Conservation (phyloP, 2,329 filamentous ascomycete genomes). For the Zymoseptoria brevis region DNA sequence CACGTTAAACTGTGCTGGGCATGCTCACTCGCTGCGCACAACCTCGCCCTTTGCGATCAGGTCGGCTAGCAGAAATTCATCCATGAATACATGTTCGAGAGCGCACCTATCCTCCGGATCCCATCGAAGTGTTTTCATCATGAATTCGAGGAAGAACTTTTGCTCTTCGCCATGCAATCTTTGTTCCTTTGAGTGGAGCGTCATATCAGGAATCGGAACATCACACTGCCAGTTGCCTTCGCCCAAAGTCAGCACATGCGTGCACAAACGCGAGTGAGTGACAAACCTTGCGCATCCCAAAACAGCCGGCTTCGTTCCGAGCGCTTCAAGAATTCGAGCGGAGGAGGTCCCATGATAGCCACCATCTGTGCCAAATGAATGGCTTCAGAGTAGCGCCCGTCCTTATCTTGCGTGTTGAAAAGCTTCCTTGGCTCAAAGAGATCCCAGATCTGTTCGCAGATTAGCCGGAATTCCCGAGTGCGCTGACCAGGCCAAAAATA, state of each 20-base stretch:
- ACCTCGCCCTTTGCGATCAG: conserved; percentile 17
- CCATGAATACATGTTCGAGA: conserved; percentile 16
- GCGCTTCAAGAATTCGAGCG: conserved; percentile 11
- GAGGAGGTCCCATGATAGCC: conserved; percentile 16
- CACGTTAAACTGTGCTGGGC: too few species aligned
- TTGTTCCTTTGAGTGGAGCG: conserved; percentile 21
- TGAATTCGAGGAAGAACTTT: conserved; percentile 25
- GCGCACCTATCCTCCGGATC: conserved; percentile 20
- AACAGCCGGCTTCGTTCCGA: neutral
- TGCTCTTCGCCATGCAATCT: conserved; percentile 26
- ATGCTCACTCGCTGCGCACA: too few species aligned
- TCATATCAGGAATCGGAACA: conserved; percentile 23
- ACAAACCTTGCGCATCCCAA: neutral
- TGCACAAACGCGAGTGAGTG: neutral
- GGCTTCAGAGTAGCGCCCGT: conserved; percentile 21
- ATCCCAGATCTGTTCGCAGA: conserved; percentile 30
- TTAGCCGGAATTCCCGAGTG: neutral
- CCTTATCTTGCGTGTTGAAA: conserved; percentile 21
- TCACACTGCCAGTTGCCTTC: conserved; percentile 26
- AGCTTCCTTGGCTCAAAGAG: conserved; percentile 30
- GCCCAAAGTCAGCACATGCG: neutral
- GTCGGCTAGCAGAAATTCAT: conserved; percentile 22
- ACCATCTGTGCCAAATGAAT: conserved; percentile 23
- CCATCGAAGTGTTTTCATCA: conserved; percentile 34
- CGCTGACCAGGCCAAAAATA: conserved; percentile 16